These are phyloP conservation scores for Mrakia frigida DNA, from an alignment of 768 basidiomycete species.

Conservation along the genomic window DNA sequence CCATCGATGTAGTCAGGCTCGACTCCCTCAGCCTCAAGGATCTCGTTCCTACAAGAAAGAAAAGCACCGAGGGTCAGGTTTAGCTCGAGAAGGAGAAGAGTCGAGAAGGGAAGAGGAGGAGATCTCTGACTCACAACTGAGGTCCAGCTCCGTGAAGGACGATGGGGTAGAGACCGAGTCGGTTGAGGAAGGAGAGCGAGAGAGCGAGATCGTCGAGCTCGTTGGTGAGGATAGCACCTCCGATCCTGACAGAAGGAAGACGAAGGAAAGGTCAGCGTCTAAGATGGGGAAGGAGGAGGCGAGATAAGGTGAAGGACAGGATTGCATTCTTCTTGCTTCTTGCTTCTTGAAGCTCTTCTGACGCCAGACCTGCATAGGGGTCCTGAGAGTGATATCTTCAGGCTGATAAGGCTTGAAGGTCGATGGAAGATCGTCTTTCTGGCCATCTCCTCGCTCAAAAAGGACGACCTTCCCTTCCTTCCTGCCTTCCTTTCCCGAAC, in stretches of 20 bases:
- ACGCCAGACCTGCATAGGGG: too few species aligned
- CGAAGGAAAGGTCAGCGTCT: not conserved
- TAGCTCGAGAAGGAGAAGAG: not conserved
- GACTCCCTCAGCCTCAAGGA: constrained; percentile 86
- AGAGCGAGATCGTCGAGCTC: constrained; percentile 89
- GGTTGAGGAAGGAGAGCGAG: constrained; percentile 91
- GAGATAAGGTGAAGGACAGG: not conserved
- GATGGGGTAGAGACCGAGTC: constrained; percentile 95
- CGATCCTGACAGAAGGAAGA: constrained; percentile 52
- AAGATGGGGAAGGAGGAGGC: not conserved
- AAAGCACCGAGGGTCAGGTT: not conserved
- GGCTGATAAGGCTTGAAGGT: not conserved
- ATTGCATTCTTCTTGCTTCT: not conserved
- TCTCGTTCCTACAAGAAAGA: constrained; percentile 57
- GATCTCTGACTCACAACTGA: constrained; percentile 50
- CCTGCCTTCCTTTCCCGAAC: not conserved
- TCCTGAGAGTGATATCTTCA: not conserved
- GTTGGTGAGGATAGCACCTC: constrained; percentile 82
- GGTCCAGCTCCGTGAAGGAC: constrained; percentile 95
- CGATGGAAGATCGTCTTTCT: too few species aligned
- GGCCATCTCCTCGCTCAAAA: not conserved
- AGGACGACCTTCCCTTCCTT: not conserved
- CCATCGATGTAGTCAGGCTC: constrained; percentile 96
- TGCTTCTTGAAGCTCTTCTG: not conserved
- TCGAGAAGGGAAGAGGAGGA: not conserved